Base-by-base conservation (phyloP, 768 basidiomycete species). In the Gymnopilus dilepis region DNA sequence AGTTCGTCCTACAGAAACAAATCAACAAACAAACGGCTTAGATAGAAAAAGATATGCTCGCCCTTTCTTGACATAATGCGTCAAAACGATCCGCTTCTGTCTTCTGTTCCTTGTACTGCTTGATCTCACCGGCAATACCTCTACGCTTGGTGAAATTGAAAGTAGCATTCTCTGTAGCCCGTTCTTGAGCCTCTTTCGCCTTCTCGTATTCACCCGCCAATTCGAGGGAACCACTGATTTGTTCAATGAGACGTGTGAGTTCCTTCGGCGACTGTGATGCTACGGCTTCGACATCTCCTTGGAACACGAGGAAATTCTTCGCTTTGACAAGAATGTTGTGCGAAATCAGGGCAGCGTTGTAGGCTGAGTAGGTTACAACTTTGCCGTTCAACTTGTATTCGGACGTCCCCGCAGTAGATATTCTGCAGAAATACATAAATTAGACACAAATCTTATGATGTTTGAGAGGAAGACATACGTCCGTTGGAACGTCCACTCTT, bases 321-420 rank as follows among this genome's bases (percentile, higher is more conserved):
- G 97, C 97, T 77, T 97, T 98, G 70, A 99, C 95, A 48, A 99
- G 91, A 70, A 99, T 94, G 70, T 98, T 97, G 70, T 97, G 95
- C 6, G 83, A 79, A 58, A 91, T 83, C 24, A 99, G 89, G 12
- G 93, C 91, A 5, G 88, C 81, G 62, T 97, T 97, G 80, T 99
- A 99, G 1, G 86, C 86, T 12, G 89, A 84, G 73, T 96, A 96
- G 0, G 95, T 91, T 56, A 97, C 93, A 22, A 85, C 80, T 67
- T 84, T 86, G 62, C 80, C 79, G 74, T 99, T 95, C 48, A 99
- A 83, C 67, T 86, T 89, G 78, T 99, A 99, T 68, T 97, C 95
- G 6, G 95, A 97, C 5, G 88, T 84, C 1, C 96, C 97, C 0
- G 88, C 85, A 0, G 87, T 89, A 6, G 95, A 92, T 63, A 99